Base-by-base conservation (phyloP, 2,329 filamentous ascomycete genomes). In the Exophiala spinifera region DNA sequence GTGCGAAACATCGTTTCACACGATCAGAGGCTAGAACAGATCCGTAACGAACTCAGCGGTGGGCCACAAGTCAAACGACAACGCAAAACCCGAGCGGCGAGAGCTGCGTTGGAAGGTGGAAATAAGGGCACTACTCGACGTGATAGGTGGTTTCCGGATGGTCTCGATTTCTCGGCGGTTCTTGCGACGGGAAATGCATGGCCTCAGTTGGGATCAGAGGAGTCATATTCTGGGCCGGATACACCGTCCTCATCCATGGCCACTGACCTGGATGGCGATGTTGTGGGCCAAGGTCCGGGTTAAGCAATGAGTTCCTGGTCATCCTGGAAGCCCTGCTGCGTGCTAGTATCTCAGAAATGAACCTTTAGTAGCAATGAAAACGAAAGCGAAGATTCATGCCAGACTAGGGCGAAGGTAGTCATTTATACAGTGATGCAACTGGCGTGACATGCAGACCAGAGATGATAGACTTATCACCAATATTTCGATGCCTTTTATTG, bases 1-100 rank as follows among this genome's bases (percentile, higher is more conserved):
- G 82, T 97, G n/a, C 87, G 95, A 10, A 79, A 80, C 34, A 97
- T 99, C 56, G 84, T 92, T 1, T 78, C 84, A 0, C 88, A 86
- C 66, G 92, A 97, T 63, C 74, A 83, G 17, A 78, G 77, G 1
- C 79, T 94, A 1, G 86, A 90, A 64, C 76, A 83, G 57, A 82
- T 89, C 60, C 81, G 89, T 10, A 68, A 81, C 6, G 79, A 79
- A 15, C 70, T 82, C 60, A 83, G 77, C 50, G 69, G 90, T 1
- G 71, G 88, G 11, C 83, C 80, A 49, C 80, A 85, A 59, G 70
- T 69, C 13, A 87, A 87, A 66, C 77, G 84, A 14, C 78, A 83
- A 66, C 76, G 89, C 20, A 91, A 80, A 2, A 95, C 90, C 0
- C 76, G 89, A 50, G 84, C 86, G 46, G 83, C 86, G 45, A 88